Conservation (phyloP, 2,329 filamentous ascomycete species). For the Massarina eburnea region DNA sequence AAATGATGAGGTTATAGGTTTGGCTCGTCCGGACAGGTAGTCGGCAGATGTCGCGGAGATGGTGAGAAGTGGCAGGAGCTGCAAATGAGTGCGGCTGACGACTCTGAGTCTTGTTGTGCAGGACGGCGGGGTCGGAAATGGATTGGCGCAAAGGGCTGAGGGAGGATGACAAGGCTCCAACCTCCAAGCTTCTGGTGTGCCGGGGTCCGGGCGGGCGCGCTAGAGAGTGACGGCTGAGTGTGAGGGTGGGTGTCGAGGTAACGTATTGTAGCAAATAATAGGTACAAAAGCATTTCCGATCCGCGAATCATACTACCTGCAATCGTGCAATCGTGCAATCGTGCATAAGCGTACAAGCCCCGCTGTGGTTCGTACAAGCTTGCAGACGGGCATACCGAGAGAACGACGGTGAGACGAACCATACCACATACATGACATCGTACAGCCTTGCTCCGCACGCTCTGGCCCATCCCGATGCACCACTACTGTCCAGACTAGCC, state of each 20-base stretch:
- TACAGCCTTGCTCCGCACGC: background rate
- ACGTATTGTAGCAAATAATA: conserved; percentile 6
- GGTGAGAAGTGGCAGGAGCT: background rate
- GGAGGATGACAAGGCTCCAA: conserved; percentile 10
- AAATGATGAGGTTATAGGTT: conserved; percentile 1
- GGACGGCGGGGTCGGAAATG: conserved; percentile 16
- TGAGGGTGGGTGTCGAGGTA: conserved; percentile 2
- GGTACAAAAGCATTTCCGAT: conserved; percentile 7
- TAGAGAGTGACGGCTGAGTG: background rate
- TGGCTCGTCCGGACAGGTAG: background rate
- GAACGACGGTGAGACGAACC: conserved; percentile 3
- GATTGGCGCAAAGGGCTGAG: conserved; percentile 18
- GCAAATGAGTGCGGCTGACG: conserved; percentile 25
- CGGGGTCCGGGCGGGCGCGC: conserved; percentile 7
- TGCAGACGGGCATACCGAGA: conserved; percentile 6
- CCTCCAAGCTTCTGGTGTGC: conserved; percentile 5
- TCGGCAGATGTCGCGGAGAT: background rate
- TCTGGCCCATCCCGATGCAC: too few relatives aligned
- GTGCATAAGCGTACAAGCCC: conserved; percentile 18
- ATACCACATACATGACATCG: background rate
- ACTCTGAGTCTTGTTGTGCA: conserved; percentile 7
- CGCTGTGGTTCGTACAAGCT: conserved; percentile 5
- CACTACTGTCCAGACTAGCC: conserved; percentile 8
- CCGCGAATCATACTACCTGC: conserved; percentile 12
- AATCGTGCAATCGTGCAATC: conserved; percentile 5